phyloP scores from a whole-genome alignment of 1,139 yeast genomes.

The Yamadazyma atlantica region DNA sequence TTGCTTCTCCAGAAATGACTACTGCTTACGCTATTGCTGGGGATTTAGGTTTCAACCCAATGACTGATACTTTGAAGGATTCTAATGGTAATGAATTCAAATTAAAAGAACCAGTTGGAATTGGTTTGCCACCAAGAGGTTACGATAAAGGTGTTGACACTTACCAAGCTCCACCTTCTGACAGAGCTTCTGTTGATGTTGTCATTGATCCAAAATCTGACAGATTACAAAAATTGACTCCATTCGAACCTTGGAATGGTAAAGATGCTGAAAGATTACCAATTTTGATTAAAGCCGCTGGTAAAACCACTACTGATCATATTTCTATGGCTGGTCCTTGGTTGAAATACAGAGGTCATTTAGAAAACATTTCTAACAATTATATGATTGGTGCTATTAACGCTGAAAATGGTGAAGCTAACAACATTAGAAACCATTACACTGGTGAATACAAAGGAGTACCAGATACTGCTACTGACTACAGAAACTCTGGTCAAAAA shows the following conservation, averaged over 20 bases:
- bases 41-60: slow-evolving; percentile 97
- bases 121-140: slow-evolving; percentile 89
- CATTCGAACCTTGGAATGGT: slow-evolving; percentile 82
- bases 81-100: slow-evolving; percentile 94
- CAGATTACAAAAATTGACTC: slow-evolving; percentile 52
- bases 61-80: slow-evolving; percentile 92
- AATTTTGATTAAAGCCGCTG: slow-evolving; percentile 92
- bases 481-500: slow-evolving; percentile 87
- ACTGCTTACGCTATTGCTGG: slow-evolving; percentile 97
- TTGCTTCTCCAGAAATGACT: slow-evolving; percentile 96
- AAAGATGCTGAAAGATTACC: slow-evolving; percentile 88
- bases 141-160: slow-evolving; percentile 95
- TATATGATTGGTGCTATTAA: slow-evolving; percentile 99
- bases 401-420: slow-evolving; percentile 95
- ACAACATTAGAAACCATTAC: slow-evolving; percentile 84
- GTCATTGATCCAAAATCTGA: slow-evolving; percentile 79
- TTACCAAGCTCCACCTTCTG: slow-evolving; percentile 96
- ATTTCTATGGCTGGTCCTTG: slow-evolving; percentile 99
- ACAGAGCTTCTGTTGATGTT: slow-evolving; percentile 75
- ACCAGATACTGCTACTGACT: slow-evolving; percentile 92
- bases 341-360: slow-evolving; percentile 99
- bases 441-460: slow-evolving; percentile 94
- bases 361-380: slow-evolving; percentile 97
- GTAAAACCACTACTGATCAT: slow-evolving; percentile 99
- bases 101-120: slow-evolving; percentile 87